These are phyloP conservation scores for Shiraia sp. DNA, from an alignment of 2,329 filamentous ascomycete species.

Conservation along the genomic window DNA sequence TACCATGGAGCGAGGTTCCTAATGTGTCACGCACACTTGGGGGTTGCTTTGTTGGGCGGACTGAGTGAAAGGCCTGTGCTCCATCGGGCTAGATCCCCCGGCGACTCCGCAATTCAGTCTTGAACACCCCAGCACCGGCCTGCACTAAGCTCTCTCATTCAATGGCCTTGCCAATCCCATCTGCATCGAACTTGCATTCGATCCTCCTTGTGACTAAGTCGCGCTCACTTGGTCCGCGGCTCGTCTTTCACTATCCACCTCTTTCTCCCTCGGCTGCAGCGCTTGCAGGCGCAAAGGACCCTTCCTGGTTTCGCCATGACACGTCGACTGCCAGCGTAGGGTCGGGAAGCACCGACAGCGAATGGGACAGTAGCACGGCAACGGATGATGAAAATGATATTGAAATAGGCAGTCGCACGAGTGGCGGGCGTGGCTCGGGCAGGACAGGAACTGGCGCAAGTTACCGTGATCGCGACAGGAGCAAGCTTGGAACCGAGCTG, in stretches of 20 bases:
- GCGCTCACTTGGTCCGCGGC: slow-evolving; percentile 43
- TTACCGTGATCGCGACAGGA: slow-evolving; percentile 30
- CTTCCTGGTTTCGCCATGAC: slow-evolving; percentile 44
- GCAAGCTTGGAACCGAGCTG: slow-evolving; percentile 27
- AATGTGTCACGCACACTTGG: too few species aligned
- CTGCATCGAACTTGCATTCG: slow-evolving; percentile 44
- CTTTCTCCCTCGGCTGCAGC: slow-evolving; percentile 43
- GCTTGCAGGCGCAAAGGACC: slow-evolving; percentile 36
- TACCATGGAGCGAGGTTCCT: too few species aligned
- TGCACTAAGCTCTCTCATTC: slow-evolving; percentile 5
- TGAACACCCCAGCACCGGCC: slow-evolving; percentile 9
- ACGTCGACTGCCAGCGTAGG: slow-evolving; percentile 42
- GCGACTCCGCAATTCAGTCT: too few species aligned
- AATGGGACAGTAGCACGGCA: slow-evolving; percentile 44
- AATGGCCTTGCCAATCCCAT: slow-evolving; percentile 35
- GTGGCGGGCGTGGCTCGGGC: slow-evolving; percentile 36
- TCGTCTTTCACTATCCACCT: slow-evolving; percentile 49
- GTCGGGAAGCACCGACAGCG: slow-evolving; percentile 38
- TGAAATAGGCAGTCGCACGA: slow-evolving; percentile 41
- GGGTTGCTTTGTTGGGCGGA: too few species aligned
- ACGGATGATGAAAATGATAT: slow-evolving; percentile 39
- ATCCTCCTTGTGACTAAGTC: slow-evolving; percentile 47
- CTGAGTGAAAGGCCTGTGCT: too few species aligned
- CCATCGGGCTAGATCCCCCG: slow-evolving; percentile 26
- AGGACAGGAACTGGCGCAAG: slow-evolving; percentile 27